Percentiles rank a stretch among this genome's conserved stretches.
Evolutionary conservation across 2,329 filamentous ascomycete species (phyloP).

Genomic region (Amesomyces nigricolor): DNA sequence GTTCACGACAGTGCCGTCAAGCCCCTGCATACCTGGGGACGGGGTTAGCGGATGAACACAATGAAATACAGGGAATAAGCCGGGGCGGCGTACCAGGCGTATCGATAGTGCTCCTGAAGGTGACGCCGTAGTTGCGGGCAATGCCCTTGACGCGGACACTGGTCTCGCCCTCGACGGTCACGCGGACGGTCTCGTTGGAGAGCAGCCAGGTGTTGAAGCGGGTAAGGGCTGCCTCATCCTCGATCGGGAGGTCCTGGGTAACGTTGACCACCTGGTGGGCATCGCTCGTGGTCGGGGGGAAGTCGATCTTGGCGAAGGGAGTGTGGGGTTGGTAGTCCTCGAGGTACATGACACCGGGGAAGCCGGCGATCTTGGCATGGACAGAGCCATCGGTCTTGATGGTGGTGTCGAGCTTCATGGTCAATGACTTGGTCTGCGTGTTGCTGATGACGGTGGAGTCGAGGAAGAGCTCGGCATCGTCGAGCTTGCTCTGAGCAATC

Average conservation of each 20-base stretch:
- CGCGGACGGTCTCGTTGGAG: conserved; percentile 43
- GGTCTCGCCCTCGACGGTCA: conserved; percentile 49
- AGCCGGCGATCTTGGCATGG: conserved; percentile 46
- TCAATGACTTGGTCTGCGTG: conserved; percentile 40
- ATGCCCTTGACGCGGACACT: conserved; percentile 47
- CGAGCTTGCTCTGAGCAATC: conserved; percentile 52
- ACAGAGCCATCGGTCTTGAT: conserved; percentile 48
- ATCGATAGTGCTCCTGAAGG: conserved; percentile 51
- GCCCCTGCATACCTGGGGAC: conserved; percentile 43
- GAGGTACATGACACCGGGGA: conserved; percentile 51
- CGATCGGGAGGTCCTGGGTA: conserved; percentile 43
- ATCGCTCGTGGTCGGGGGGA: conserved; percentile 47
- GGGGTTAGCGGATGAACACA: conserved; percentile 8
- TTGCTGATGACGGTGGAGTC: conserved; percentile 46
- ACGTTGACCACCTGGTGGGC: conserved; percentile 48
- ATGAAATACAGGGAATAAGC: background rate
- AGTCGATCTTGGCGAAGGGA: conserved; percentile 46
- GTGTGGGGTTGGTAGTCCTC: conserved; percentile 42
- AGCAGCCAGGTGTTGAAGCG: conserved; percentile 52
- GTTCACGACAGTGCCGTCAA: conserved; percentile 49
- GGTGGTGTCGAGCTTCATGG: conserved; percentile 51
- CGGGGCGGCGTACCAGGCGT: conserved; percentile 34
- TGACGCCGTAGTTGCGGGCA: conserved; percentile 42
- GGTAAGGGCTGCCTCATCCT: conserved; percentile 44
- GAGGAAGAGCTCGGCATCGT: conserved; percentile 48